Percentiles rank a stretch among this genome's conserved stretches.
Evolutionary conservation across 2,329 filamentous ascomycete species (phyloP).

Genomic region (Xylaria sp.): DNA sequence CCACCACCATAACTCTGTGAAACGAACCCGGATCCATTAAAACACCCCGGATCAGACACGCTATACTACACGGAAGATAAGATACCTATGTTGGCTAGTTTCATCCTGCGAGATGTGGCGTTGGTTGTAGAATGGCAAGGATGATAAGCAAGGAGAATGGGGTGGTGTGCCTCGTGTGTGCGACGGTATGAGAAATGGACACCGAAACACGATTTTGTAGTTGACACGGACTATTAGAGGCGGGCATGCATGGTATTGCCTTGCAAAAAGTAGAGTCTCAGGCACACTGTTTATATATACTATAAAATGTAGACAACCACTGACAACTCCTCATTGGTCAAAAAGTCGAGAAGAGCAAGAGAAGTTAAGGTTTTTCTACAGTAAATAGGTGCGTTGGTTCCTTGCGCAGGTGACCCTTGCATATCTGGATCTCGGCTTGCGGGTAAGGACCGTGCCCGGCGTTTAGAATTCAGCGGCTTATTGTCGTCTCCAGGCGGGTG

Average conservation of each 20-base stretch:
- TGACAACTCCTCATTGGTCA: neutral
- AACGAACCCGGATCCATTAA: constrained; percentile 7
- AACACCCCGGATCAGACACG: constrained; percentile 18
- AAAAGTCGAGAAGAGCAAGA: neutral
- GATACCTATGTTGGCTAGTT: constrained; percentile 6
- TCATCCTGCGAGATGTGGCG: constrained; percentile 19
- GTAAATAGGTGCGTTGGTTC: neutral
- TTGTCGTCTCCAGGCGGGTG: neutral
- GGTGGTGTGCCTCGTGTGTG: constrained; percentile 25
- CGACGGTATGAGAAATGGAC: constrained; percentile 3
- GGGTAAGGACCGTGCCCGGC: constrained; percentile 9
- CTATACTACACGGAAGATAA: neutral
- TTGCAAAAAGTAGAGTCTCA: neutral
- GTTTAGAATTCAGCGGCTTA: neutral
- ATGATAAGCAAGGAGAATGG: neutral
- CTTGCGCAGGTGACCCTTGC: constrained; percentile 8
- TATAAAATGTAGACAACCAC: neutral
- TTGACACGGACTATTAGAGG: neutral
- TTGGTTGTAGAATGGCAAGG: constrained; percentile 4
- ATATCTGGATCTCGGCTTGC: neutral
- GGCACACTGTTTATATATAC: neutral
- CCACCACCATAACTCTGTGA: constrained; percentile 22
- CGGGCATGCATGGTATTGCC: neutral
- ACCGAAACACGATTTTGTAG: constrained; percentile 19
- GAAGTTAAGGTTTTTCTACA: neutral